These are phyloP conservation scores for Magnaporthiopsis incrustans DNA, from an alignment of 2,329 filamentous ascomycete species.

Conservation along the genomic window DNA sequence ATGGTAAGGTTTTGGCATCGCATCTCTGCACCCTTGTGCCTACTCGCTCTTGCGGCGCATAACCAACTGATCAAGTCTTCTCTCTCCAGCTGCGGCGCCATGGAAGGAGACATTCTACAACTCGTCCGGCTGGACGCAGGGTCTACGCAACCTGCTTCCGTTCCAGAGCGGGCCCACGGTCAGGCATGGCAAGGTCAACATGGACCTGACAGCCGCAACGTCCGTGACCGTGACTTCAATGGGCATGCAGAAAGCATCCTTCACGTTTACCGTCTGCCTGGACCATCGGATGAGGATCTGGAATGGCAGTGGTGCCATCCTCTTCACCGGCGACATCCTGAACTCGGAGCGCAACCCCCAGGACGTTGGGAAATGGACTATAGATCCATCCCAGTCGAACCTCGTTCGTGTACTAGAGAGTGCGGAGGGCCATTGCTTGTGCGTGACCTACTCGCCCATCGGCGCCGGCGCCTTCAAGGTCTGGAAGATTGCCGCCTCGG, in stretches of 20 bases:
- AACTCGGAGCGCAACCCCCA: slow-evolving; percentile 57
- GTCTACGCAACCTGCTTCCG: slow-evolving; percentile 56
- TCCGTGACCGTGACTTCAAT: slow-evolving; percentile 49
- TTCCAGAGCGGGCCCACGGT: slow-evolving; percentile 59
- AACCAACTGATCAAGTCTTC: not conserved
- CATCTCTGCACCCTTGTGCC: not conserved
- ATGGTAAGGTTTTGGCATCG: slow-evolving; percentile 29
- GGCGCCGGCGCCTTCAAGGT: slow-evolving; percentile 90
- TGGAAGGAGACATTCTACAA: slow-evolving; percentile 71
- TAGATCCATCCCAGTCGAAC: slow-evolving; percentile 72
- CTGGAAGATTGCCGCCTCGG: slow-evolving; percentile 65
- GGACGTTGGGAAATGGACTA: slow-evolving; percentile 63
- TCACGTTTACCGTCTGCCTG: slow-evolving; percentile 72
- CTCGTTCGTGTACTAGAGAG: slow-evolving; percentile 65
- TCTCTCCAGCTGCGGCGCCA: slow-evolving; percentile 7
- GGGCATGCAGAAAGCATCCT: slow-evolving; percentile 40
- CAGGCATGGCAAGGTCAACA: slow-evolving; percentile 52
- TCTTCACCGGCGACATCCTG: slow-evolving; percentile 70
- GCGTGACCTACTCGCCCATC: slow-evolving; percentile 82
- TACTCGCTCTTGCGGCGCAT: not conserved
- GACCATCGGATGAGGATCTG: slow-evolving; percentile 86
- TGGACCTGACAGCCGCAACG: slow-evolving; percentile 61
- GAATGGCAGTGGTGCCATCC: slow-evolving; percentile 76
- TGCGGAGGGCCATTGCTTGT: slow-evolving; percentile 42
- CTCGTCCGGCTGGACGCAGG: slow-evolving; percentile 63